Evolutionary conservation across 371 early-diverging fungal genomes (phyloP).

Genomic region (Furculomyces boomerangus): DNA sequence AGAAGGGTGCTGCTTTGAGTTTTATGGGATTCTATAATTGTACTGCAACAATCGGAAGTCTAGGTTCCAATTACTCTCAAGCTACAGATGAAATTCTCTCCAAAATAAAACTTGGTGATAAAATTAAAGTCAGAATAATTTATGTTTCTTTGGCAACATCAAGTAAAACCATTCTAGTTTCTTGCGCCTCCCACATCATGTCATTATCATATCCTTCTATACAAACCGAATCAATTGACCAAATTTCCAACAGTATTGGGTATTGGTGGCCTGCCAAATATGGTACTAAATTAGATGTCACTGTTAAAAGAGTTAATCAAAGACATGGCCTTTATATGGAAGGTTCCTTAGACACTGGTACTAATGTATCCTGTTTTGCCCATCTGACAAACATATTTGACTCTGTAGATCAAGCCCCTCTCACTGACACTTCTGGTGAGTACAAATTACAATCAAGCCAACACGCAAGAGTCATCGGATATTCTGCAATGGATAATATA

Average conservation of each 20-base stretch:
- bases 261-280: constrained; percentile 21
- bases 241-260: not conserved
- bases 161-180: constrained; percentile 14
- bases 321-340: constrained; percentile 2
- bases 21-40: constrained; percentile 27
- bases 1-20: constrained; percentile 18
- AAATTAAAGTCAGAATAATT: constrained; percentile 14
- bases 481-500: constrained; percentile 54
- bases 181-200: not conserved
- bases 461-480: constrained; percentile 56
- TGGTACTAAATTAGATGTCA: constrained; percentile 12
- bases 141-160: constrained; percentile 23
- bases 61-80: constrained; percentile 6
- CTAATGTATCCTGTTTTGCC: constrained; percentile 5
- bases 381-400: constrained; percentile 56
- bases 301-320: constrained; percentile 4
- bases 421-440: constrained; percentile 28
- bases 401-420: constrained; percentile 23
- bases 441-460: constrained; percentile 46
- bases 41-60: constrained; percentile 8
- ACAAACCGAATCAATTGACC: not conserved
- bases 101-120: constrained; percentile 10
- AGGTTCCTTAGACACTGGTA: not conserved
- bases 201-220: not conserved
- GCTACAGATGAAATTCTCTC: constrained; percentile 7